Conservation (phyloP, 2,329 filamentous ascomycete genomes). For the Aspergillus sergii region DNA sequence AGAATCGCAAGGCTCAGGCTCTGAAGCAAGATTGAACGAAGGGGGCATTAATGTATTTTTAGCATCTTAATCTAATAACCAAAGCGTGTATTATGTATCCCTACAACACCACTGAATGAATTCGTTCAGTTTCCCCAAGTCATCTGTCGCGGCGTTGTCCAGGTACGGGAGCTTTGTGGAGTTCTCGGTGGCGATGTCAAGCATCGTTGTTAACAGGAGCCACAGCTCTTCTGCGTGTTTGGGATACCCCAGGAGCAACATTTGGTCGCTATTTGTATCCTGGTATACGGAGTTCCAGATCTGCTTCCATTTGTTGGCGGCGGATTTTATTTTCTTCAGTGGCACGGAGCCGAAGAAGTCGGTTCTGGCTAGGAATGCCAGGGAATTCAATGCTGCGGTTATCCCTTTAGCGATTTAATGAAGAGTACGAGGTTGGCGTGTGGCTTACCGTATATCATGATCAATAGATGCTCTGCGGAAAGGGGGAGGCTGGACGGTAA, state of each 20-base stretch:
- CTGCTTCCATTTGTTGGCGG: conserved; percentile 31
- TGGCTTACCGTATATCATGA: conserved; percentile 32
- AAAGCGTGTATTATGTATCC: neutral
- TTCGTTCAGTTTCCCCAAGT: conserved; percentile 33
- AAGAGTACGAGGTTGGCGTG: rapidly evolving
- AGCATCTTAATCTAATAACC: neutral
- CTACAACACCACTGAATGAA: conserved; percentile 30
- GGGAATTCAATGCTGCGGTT: conserved; percentile 29
- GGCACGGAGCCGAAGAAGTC: conserved; percentile 30
- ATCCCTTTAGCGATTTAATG: neutral
- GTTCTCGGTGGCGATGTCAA: conserved; percentile 22
- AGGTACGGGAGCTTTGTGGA: conserved; percentile 25
- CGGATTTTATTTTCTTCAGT: conserved; percentile 28
- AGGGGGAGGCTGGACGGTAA: conserved; percentile 29
- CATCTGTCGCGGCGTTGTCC: conserved; percentile 32
- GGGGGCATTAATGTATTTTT: conserved; percentile 1
- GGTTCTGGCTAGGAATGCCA: conserved; percentile 31
- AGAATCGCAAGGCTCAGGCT: neutral
- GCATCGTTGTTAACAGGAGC: conserved; percentile 31
- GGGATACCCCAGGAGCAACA: conserved; percentile 31
- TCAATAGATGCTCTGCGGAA: conserved; percentile 33
- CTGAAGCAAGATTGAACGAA: neutral
- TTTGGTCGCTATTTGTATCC: conserved; percentile 21
- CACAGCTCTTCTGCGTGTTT: conserved; percentile 37
- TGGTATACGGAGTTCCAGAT: conserved; percentile 27